phyloP scores from a whole-genome alignment of 805 yeast genomes.

The Candida lessepsii region DNA sequence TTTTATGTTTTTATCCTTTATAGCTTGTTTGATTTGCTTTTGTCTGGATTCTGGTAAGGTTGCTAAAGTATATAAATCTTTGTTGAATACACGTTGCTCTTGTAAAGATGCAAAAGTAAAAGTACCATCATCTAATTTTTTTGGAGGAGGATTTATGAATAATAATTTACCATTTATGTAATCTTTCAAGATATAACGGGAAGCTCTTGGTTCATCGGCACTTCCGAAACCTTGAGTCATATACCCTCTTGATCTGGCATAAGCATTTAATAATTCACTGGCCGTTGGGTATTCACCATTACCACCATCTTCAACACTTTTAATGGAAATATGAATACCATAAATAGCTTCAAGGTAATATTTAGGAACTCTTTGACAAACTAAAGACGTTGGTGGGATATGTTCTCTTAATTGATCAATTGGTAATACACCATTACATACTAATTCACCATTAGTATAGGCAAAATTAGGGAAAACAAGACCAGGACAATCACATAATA shows the following conservation, averaged over 20 bases:
- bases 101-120: slow-evolving; percentile 50
- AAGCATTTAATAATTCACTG: slow-evolving; percentile 82
- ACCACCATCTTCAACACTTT: slow-evolving; percentile 83
- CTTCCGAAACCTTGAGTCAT: slow-evolving; percentile 97
- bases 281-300: slow-evolving; percentile 79
- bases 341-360: slow-evolving; percentile 85
- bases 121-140: slow-evolving; percentile 51
- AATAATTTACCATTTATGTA: slow-evolving; percentile 89
- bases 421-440: slow-evolving; percentile 97
- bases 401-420: slow-evolving; percentile 94
- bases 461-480: slow-evolving; percentile 97
- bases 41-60: slow-evolving; percentile 70
- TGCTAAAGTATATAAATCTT: slow-evolving; percentile 65
- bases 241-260: slow-evolving; percentile 95
- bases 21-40: slow-evolving; percentile 67
- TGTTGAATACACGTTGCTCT: slow-evolving; percentile 57
- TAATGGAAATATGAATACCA: slow-evolving; percentile 83
- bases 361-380: slow-evolving; percentile 86
- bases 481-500: slow-evolving; percentile 98
- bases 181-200: slow-evolving; percentile 89
- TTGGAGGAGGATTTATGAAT: slow-evolving; percentile 87
- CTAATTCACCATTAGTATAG: slow-evolving; percentile 92
- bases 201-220: slow-evolving; percentile 94
- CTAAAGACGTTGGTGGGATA: slow-evolving; percentile 83
- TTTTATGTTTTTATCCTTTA: slow-evolving; percentile 52